phyloP scores from a whole-genome alignment of 768 basidiomycete species.

The Tricholomella constricta region DNA sequence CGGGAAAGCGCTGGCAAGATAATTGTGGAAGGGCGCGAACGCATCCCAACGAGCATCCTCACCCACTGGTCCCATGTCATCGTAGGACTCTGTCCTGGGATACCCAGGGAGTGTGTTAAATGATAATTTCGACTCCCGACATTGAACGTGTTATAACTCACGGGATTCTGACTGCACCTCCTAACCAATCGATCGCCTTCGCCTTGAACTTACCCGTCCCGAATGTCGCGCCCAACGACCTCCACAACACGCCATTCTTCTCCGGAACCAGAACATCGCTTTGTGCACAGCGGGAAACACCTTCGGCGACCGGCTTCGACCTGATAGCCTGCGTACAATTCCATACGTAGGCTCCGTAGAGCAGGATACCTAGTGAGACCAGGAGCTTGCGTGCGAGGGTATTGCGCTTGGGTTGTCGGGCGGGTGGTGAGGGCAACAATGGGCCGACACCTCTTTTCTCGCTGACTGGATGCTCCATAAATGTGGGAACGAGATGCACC shows the following conservation, averaged over 20 bases:
- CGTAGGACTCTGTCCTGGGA: constrained; percentile 54
- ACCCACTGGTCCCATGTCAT: constrained; percentile 48
- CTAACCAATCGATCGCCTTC: constrained; percentile 46
- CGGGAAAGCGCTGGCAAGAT: constrained; percentile 56
- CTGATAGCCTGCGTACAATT: neutral
- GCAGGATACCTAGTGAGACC: constrained; percentile 4
- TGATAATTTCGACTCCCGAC: too few relatives aligned
- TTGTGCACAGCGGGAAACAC: constrained; percentile 33
- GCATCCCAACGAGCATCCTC: constrained; percentile 58
- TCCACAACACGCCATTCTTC: constrained; percentile 41
- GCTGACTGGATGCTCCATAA: constrained; percentile 1
- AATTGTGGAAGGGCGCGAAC: constrained; percentile 55
- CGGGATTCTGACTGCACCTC: constrained; percentile 50
- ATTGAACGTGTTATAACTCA: constrained; percentile 30
- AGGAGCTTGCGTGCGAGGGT: neutral
- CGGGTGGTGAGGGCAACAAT: constrained; percentile 1
- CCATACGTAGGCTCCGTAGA: constrained; percentile 10
- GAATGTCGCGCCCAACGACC: constrained; percentile 30
- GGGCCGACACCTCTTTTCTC: constrained; percentile 1
- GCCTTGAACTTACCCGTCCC: constrained; percentile 39
- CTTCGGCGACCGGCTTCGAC: neutral
- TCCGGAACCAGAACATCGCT: constrained; percentile 40
- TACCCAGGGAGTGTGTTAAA: too few relatives aligned
- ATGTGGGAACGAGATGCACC: constrained; percentile 7
- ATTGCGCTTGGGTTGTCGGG: neutral